Base-by-base conservation (phyloP, 345 rosid genomes). In the Eucalyptus cloeziana region DNA sequence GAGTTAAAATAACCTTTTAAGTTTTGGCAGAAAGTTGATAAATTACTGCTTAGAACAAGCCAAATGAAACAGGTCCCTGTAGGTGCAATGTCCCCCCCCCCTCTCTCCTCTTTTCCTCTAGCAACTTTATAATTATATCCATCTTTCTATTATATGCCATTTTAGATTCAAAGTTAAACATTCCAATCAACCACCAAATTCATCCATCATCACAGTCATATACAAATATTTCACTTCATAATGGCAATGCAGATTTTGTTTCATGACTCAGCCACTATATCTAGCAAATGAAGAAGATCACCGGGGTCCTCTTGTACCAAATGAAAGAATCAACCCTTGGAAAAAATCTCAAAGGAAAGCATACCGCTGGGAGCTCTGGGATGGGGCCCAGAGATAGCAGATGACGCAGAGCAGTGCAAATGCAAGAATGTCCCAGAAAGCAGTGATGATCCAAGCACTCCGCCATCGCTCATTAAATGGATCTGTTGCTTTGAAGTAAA, bases 321-420 rank as follows among this genome's bases (percentile, higher is more conserved):
- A 30, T 51, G 86, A 37, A 27, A 76, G 80, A 51, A 51, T 85
- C 49, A 51, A 52, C 62, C 67, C 88, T 80, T 24, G 4, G 14
- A 33, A 60, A 87, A 90, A 54, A 44, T 89, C 58, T 6, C 44
- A 6, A 69, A 49, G 11, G 24, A 86, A 3, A 89, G 25, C 87
- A 24, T 89, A 98, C 99, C 99, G 91, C 92, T 95, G 98, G 88
- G 99, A 95, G 90, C 93, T 98, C 90, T 94, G 96, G 88, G 99
- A 97, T 81, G 99, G 99, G 80, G 98, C 98, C 99, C 99, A 97
- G 25, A 97, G 98, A 91, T 95, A 94, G 93, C 98, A 98, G 88
- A 98, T 96, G 86, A 97, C 93, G 86, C 96, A 94, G 30, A 97
- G 96, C 92, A 98, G 90, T 79, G 91, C 93, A 90, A 94, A 95